Evolutionary conservation across 2,329 filamentous ascomycete species (phyloP).

Genomic region (Metarhizium anisopliae): DNA sequence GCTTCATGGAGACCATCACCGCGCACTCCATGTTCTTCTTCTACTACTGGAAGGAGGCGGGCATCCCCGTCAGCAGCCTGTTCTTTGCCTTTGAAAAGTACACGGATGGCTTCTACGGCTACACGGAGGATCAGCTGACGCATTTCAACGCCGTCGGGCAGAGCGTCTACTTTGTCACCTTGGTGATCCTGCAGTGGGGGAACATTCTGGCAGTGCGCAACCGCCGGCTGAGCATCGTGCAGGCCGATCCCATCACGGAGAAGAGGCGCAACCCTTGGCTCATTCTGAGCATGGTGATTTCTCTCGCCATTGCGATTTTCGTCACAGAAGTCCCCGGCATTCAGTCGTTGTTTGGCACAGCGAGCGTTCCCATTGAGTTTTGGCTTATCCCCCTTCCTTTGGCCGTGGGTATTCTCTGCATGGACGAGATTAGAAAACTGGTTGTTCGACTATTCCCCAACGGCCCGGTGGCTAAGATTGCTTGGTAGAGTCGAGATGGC

Average conservation of each 20-base stretch:
- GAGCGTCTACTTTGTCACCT: slow-evolving; percentile 44
- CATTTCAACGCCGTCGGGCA: slow-evolving; percentile 41
- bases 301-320: slow-evolving; percentile 41
- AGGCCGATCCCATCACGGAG: slow-evolving; percentile 38
- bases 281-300: slow-evolving; percentile 34
- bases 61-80: slow-evolving; percentile 36
- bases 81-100: slow-evolving; percentile 42
- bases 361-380: slow-evolving; percentile 39
- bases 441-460: slow-evolving; percentile 36
- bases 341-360: slow-evolving; percentile 38
- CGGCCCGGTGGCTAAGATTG: slow-evolving; percentile 34
- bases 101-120: slow-evolving; percentile 38
- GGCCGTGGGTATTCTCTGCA: slow-evolving; percentile 37
- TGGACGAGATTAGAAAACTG: slow-evolving; percentile 45
- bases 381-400: slow-evolving; percentile 43
- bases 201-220: slow-evolving; percentile 44
- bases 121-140: slow-evolving; percentile 33
- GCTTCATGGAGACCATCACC: slow-evolving; percentile 39
- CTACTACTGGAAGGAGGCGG: slow-evolving; percentile 38
- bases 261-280: slow-evolving; percentile 41
- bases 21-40: slow-evolving; percentile 46
- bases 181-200: slow-evolving; percentile 45
- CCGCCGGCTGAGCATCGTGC: slow-evolving; percentile 40
- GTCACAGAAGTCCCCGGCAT: slow-evolving; percentile 43
- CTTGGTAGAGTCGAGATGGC: slow-evolving; percentile 29